Percentiles rank a stretch among this genome's conserved stretches.
These are phyloP conservation scores for Stereocaulon alpinum DNA, from an alignment of 495 filamentous ascomycete genomes.

Conservation along the genomic window DNA sequence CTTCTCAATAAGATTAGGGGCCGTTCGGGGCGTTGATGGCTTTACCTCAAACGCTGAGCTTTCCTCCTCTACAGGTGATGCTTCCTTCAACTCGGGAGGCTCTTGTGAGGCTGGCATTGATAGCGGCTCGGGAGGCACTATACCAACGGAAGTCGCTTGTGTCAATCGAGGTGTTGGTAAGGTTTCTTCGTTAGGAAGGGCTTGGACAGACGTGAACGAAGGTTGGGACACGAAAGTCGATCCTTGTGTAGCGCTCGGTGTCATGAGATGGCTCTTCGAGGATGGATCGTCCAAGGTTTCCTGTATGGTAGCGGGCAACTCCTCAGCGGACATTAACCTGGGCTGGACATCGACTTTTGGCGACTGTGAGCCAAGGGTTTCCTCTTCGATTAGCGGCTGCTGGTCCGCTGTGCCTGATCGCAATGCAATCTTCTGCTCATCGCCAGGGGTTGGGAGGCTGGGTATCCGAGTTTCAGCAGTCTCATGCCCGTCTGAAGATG, in stretches of 20 bases:
- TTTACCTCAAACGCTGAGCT: not conserved
- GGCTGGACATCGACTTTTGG: not conserved
- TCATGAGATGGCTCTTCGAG: constrained; percentile 13
- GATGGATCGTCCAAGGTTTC: not conserved
- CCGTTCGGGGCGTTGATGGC: constrained; percentile 3
- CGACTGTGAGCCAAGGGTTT: not conserved
- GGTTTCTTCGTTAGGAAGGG: constrained; percentile 1
- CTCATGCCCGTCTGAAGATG: not conserved
- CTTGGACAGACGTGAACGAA: constrained; percentile 14
- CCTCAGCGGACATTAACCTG: not conserved
- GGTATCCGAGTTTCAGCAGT: not conserved
- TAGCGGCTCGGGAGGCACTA: not conserved
- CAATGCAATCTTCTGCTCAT: not conserved
- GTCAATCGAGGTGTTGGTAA: constrained; percentile 20
- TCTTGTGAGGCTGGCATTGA: constrained; percentile 2
- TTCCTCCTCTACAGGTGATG: not conserved
- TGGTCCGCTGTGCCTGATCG: not conserved
- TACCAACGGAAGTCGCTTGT: constrained; percentile 12
- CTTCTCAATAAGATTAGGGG: constrained; percentile 15
- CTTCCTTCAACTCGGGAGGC: not conserved
- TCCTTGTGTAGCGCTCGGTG: constrained; percentile 13
- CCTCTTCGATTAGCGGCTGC: not conserved
- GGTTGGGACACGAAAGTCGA: constrained; percentile 12
- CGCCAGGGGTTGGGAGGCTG: not conserved
- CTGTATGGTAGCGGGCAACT: constrained; percentile 7